These are phyloP conservation scores for Plectranthus barbatus DNA, from an alignment of 257 asterid species.

Conservation along the genomic window DNA sequence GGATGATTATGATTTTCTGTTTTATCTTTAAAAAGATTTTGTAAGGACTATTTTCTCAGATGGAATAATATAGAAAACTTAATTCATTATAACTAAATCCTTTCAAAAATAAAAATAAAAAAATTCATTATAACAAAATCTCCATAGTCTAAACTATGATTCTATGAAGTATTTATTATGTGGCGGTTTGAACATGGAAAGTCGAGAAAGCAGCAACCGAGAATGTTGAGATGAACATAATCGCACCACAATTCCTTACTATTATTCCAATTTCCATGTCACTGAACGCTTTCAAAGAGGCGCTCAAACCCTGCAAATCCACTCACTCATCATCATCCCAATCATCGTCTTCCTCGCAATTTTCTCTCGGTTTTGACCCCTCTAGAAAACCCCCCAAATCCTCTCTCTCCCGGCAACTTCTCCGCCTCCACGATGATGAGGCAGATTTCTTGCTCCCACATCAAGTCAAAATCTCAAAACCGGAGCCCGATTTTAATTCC, in stretches of 20 bases:
- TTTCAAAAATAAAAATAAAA: too few relatives aligned
- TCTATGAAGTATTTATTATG: too few relatives aligned
- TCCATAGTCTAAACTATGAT: too few relatives aligned
- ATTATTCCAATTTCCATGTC: slow-evolving; percentile 50
- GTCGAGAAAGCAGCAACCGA: not conserved
- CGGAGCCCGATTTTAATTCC: slow-evolving; percentile 23
- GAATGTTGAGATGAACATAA: not conserved
- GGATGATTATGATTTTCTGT: too few relatives aligned
- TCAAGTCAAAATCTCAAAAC: slow-evolving; percentile 15
- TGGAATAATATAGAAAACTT: too few relatives aligned
- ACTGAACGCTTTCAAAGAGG: slow-evolving; percentile 69
- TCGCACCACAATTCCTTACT: not conserved
- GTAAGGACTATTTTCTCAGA: too few relatives aligned
- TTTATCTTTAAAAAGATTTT: too few relatives aligned
- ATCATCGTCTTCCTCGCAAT: slow-evolving; percentile 21
- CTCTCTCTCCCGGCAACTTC: slow-evolving; percentile 61
- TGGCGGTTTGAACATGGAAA: not conserved
- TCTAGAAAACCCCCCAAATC: slow-evolving; percentile 85
- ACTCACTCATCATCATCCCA: slow-evolving; percentile 20
- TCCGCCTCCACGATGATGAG: slow-evolving; percentile 59
- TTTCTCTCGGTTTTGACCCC: slow-evolving; percentile 28
- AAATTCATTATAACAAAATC: too few relatives aligned
- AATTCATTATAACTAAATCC: too few relatives aligned
- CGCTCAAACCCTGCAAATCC: slow-evolving; percentile 64
- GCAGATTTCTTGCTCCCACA: slow-evolving; percentile 15